Conservation (phyloP, 2,329 filamentous ascomycete species). For the Apiospora arundinis region DNA sequence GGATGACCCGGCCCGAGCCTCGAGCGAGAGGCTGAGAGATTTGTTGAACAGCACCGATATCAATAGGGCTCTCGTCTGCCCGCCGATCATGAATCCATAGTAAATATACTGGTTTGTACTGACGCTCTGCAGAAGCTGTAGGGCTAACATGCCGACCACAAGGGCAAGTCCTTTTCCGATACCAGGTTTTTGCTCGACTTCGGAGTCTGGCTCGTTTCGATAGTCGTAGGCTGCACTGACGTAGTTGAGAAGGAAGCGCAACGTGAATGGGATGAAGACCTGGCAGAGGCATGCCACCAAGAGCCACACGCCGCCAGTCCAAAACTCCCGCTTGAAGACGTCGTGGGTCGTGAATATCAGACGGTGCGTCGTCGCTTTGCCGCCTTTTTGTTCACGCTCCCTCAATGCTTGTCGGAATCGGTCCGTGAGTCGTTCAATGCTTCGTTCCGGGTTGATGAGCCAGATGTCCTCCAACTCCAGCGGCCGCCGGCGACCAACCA, state of each 20-base stretch:
- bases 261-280: background rate
- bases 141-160: background rate
- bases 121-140: background rate
- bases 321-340: background rate
- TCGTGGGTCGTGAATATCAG: background rate
- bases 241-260: background rate
- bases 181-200: background rate
- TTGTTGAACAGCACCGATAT: background rate
- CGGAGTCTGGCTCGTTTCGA: too few relatives aligned
- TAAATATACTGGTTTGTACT: background rate
- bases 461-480: background rate
- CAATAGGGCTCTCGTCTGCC: background rate
- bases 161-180: background rate
- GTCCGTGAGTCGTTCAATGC: background rate
- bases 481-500: too few relatives aligned
- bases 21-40: background rate
- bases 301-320: background rate
- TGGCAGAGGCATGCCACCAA: background rate
- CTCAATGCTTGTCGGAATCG: background rate
- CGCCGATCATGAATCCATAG: background rate
- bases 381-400: too few relatives aligned
- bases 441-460: constrained; percentile 2
- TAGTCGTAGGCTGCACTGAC: background rate
- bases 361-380: too few relatives aligned
- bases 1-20: constrained; percentile 43